Evolutionary conservation across 1,139 yeast genomes (phyloP), one percentile per base, ranked within the genome.

Genomic region (Nakaseomyces uthaithaninus): DNA sequence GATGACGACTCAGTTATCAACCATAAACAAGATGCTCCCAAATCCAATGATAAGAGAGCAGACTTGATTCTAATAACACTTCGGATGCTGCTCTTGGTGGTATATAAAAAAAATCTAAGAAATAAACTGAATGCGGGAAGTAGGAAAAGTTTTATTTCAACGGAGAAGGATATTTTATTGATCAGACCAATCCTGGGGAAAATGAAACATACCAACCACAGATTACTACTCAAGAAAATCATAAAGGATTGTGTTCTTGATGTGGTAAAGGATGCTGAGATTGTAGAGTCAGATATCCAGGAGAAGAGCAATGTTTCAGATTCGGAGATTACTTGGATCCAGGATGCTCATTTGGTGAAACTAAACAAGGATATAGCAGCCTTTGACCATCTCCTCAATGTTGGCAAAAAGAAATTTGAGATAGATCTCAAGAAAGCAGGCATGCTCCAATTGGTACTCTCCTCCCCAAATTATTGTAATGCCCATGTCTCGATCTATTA

Each of bases 101-200:
- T 62, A 45, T 63, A 58, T 71, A 69, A 78, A 71, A 67, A 62
- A 70, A 67, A 64, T 58, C 14, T 62, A 51, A 49, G 43, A 38
- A 44, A 49, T 27, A 50, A 49, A 38, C 43, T 56, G 27, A 40
- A 45, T 1, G 43, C 48, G 1, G 45, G 42, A 16, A 40, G 40
- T 14, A 40, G 36, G 14, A 26, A 27, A 16, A 40, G 31, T 18
- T 34, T 40, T 23, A 39, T 42, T 31, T 35, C 39, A 7, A 27
- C 31, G 8, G 52, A 47, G 3, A 45, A 45, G 16, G 57, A 56
- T 34, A 42, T 55, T 3, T 38, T 59, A 12, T 45, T 59, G 15
- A 42, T 59, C 25, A 54, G 59, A 38, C 62, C 64, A 16, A 50
- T 59, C 2, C 43, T 59, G 15, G 62, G 63, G 14, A 55, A 49